Percentiles rank a stretch among this genome's conserved stretches.
Conservation (phyloP, 2,329 filamentous ascomycete genomes). For the Fusarium nurragi region DNA sequence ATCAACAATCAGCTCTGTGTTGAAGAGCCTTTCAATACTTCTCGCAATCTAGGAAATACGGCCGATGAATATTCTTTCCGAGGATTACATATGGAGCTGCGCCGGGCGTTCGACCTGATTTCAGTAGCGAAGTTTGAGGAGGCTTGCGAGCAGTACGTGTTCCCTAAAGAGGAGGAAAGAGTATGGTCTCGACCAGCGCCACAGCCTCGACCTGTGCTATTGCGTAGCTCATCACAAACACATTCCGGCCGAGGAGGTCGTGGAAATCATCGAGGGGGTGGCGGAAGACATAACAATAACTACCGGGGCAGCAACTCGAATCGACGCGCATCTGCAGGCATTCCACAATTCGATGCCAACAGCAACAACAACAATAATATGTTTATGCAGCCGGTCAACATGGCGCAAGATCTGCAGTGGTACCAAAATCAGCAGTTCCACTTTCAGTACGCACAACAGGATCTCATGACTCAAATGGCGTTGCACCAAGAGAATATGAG, state of each 20-base stretch:
- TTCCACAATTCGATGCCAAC: slow-evolving; percentile 60
- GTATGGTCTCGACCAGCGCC: slow-evolving; percentile 67
- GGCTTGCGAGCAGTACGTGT: slow-evolving; percentile 88
- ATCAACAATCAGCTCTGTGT: slow-evolving; percentile 89
- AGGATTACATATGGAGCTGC: slow-evolving; percentile 88
- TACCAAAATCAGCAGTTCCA: slow-evolving; percentile 57
- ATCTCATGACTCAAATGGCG: slow-evolving; percentile 55
- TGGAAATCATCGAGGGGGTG: slow-evolving; percentile 59
- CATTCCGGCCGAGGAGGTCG: slow-evolving; percentile 60
- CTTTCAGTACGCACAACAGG: slow-evolving; percentile 54
- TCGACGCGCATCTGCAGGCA: slow-evolving; percentile 63
- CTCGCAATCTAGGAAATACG: slow-evolving; percentile 92
- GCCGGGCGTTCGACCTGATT: slow-evolving; percentile 86
- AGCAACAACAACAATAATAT: slow-evolving; percentile 41
- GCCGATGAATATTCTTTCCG: slow-evolving; percentile 94
- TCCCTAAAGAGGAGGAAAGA: slow-evolving; percentile 81
- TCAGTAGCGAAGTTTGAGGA: slow-evolving; percentile 80
- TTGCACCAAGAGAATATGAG: slow-evolving; percentile 52
- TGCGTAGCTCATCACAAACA: slow-evolving; percentile 70
- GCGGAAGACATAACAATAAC: slow-evolving; percentile 58
- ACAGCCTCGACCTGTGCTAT: slow-evolving; percentile 63
- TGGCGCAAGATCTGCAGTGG: slow-evolving; percentile 61
- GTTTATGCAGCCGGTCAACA: slow-evolving; percentile 56
- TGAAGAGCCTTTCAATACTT: slow-evolving; percentile 94
- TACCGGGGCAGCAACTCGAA: slow-evolving; percentile 57